These are phyloP conservation scores for Dactylellina haptotyla DNA, from an alignment of 2,329 filamentous ascomycete species.

Conservation along the genomic window DNA sequence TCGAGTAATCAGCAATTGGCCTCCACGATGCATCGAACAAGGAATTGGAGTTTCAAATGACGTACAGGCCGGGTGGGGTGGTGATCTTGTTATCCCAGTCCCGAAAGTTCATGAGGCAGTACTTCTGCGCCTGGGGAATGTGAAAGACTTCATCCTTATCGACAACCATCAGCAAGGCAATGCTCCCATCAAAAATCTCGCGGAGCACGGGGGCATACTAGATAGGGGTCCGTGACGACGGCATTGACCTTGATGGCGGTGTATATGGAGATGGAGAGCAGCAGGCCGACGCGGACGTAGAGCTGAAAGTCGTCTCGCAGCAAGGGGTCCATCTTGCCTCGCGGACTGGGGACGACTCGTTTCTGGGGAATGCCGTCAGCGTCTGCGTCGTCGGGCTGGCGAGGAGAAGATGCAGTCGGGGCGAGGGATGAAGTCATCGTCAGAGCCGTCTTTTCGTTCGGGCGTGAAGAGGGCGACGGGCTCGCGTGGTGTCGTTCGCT, in stretches of 20 bases:
- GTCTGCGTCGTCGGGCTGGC: conserved; percentile 1
- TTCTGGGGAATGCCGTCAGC: conserved; percentile 6
- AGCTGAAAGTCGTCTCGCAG: conserved; percentile 44
- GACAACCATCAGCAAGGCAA: conserved; percentile 26
- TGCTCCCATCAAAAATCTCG: background rate
- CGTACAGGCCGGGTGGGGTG: conserved; percentile 86
- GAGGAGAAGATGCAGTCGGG: background rate
- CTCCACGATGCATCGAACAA: background rate
- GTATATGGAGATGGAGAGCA: conserved; percentile 43
- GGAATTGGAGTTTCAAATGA: too few species aligned
- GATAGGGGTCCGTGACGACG: conserved; percentile 65
- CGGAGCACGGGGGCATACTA: conserved; percentile 61
- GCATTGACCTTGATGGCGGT: conserved; percentile 59
- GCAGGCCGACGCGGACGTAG: conserved; percentile 29
- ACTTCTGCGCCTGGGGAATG: conserved; percentile 87
- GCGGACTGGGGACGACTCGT: background rate
- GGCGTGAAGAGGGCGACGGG: background rate
- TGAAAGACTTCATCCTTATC: conserved; percentile 84
- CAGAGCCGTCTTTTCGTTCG: too few species aligned
- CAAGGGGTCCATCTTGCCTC: conserved; percentile 41
- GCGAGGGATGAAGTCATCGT: conserved; percentile 10
- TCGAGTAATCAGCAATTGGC: conserved; percentile 6
- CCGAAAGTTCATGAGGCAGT: conserved; percentile 77
- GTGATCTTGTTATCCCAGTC: conserved; percentile 98
- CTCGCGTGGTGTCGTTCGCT: background rate